phyloP scores from a whole-genome alignment of 2,329 filamentous ascomycete genomes.

The Rugonectria rugulosa region DNA sequence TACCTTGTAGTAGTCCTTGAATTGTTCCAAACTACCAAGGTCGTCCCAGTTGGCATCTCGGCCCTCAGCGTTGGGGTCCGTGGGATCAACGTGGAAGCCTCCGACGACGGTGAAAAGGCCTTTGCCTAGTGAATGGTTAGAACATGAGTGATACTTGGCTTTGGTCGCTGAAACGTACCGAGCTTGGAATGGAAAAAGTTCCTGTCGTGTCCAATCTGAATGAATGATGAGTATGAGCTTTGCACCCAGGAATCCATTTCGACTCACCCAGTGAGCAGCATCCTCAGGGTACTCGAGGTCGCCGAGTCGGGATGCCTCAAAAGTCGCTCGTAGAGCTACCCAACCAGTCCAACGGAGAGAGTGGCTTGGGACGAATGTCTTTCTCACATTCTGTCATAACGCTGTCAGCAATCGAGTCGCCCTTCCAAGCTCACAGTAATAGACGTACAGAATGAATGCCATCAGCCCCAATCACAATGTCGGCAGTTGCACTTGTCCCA shows the following conservation, averaged over 20 bases:
- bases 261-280: constrained; percentile 47
- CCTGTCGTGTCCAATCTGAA: constrained; percentile 24
- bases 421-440: too few species aligned
- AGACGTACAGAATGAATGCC: constrained; percentile 55
- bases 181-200: constrained; percentile 52
- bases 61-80: constrained; percentile 41
- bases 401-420: neutral
- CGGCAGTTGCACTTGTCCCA: constrained; percentile 50
- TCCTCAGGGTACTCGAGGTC: constrained; percentile 51
- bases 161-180: constrained; percentile 35
- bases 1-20: constrained; percentile 46
- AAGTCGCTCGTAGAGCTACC: constrained; percentile 54
- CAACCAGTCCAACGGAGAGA: constrained; percentile 52
- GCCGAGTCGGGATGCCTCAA: constrained; percentile 49
- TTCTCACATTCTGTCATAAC: constrained; percentile 40
- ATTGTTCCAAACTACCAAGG: constrained; percentile 44
- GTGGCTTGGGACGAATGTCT: constrained; percentile 52
- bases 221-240: neutral
- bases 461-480: constrained; percentile 61
- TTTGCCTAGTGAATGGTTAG: constrained; percentile 12
- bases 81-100: constrained; percentile 47
- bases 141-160: accelerated
- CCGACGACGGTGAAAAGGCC: constrained; percentile 54
- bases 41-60: constrained; percentile 48
- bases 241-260: neutral